phyloP scores from a whole-genome alignment of 2,329 filamentous ascomycete genomes.

The Penicillium sp. region DNA sequence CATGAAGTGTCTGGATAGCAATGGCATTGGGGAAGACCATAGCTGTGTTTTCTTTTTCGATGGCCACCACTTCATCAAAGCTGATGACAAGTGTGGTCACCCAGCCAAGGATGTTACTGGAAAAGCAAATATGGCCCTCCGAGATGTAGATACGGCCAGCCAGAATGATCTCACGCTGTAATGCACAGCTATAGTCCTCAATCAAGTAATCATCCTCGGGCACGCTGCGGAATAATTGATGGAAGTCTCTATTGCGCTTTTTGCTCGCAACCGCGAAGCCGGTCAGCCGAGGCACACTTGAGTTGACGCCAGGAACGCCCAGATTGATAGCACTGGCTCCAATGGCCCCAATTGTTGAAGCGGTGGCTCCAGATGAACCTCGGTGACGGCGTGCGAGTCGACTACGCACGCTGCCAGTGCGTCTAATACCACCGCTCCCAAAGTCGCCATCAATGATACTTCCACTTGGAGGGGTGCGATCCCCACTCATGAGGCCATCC shows the following conservation, averaged over 20 bases:
- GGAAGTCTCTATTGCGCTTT: conserved; percentile 94
- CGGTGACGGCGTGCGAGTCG: conserved; percentile 68
- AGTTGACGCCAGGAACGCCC: conserved; percentile 60
- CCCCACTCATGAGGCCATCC: conserved; percentile 45
- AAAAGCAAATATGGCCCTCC: conserved; percentile 96
- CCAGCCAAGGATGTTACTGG: conserved; percentile 98
- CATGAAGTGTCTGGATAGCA: conserved; percentile 92
- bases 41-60: conserved; percentile 95
- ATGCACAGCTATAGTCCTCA: conserved; percentile 94
- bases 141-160: conserved; percentile 95
- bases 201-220: conserved; percentile 98
- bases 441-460: conserved; percentile 66
- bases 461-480: conserved; percentile 65
- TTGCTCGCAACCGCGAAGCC: conserved; percentile 96
- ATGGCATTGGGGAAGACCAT: conserved; percentile 96
- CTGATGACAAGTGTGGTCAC: conserved; percentile 96
- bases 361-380: conserved; percentile 74
- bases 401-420: conserved; percentile 68
- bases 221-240: conserved; percentile 89
- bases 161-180: conserved; percentile 92
- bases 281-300: conserved; percentile 73
- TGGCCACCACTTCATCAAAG: conserved; percentile 95
- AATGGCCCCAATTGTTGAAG: conserved; percentile 70
- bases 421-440: conserved; percentile 53
- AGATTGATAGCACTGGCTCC: conserved; percentile 69